Evolutionary conservation across 257 asterid genomes (phyloP).

Genomic region (Gentiana straminea): DNA sequence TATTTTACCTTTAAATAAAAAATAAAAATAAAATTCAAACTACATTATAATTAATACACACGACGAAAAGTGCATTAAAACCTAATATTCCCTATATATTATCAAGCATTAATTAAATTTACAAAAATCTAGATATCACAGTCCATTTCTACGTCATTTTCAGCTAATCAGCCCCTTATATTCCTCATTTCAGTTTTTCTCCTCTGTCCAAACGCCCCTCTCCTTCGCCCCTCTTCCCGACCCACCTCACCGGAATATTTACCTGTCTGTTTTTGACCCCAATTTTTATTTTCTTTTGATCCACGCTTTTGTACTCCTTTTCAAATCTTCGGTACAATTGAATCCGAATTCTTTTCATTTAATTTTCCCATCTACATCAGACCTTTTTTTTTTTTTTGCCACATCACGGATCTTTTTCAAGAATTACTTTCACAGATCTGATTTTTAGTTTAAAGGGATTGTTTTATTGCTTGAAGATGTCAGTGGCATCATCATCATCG

Average conservation of each 20-base stretch:
- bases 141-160: too few species aligned
- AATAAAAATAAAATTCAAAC: too few species aligned
- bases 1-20: too few species aligned
- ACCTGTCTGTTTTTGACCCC: background rate
- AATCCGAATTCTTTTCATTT: background rate
- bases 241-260: conserved; percentile 7
- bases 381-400: too few species aligned
- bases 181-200: background rate
- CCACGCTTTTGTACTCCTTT: background rate
- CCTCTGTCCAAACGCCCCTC: background rate
- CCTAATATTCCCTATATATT: too few species aligned
- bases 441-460: background rate
- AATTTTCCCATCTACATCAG: background rate
- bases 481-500: conserved; percentile 44
- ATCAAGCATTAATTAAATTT: too few species aligned
- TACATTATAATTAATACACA: too few species aligned
- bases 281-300: background rate
- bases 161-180: background rate
- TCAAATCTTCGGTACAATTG: background rate
- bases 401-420: too few species aligned
- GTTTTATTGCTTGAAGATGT: conserved; percentile 10
- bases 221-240: background rate
- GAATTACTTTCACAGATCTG: background rate
- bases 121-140: too few species aligned
- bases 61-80: too few species aligned